phyloP scores from a whole-genome alignment of 768 basidiomycete genomes.

The Daedaleopsis sinensis region DNA sequence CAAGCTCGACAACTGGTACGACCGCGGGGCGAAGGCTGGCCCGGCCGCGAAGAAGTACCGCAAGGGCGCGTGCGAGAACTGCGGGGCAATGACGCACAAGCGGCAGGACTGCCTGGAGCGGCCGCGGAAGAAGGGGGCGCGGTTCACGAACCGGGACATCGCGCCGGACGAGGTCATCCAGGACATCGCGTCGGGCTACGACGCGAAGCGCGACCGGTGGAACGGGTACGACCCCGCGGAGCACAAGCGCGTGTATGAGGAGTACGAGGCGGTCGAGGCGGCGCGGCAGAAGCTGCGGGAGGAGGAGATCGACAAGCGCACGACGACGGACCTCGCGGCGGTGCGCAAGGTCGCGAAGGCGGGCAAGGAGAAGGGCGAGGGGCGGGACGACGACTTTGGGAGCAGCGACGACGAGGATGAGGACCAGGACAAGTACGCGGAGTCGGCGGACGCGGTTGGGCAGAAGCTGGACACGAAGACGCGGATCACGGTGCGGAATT shows the following conservation, averaged over 20 bases:
- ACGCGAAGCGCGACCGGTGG: slow-evolving; percentile 96
- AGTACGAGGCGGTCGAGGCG: slow-evolving; percentile 91
- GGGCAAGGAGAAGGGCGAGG: slow-evolving; percentile 71
- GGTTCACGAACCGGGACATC: slow-evolving; percentile 87
- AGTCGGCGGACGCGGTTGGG: slow-evolving; percentile 95
- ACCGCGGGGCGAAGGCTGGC: slow-evolving; percentile 80
- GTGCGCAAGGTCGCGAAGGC: slow-evolving; percentile 96
- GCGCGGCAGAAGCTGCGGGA: slow-evolving; percentile 90
- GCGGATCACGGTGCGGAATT: slow-evolving; percentile 95
- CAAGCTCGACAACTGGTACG: slow-evolving; percentile 91
- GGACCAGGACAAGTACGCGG: slow-evolving; percentile 98
- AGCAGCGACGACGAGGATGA: slow-evolving; percentile 95
- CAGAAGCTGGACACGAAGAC: slow-evolving; percentile 99
- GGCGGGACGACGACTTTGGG: slow-evolving; percentile 89
- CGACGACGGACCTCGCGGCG: slow-evolving; percentile 87
- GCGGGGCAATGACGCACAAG: slow-evolving; percentile 95
- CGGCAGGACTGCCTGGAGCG: slow-evolving; percentile 92
- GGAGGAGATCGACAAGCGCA: slow-evolving; percentile 98
- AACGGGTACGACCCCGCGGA: slow-evolving; percentile 94
- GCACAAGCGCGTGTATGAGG: slow-evolving; percentile 87
- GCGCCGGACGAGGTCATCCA: slow-evolving; percentile 91
- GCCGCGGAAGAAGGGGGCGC: slow-evolving; percentile 95
- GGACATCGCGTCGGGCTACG: slow-evolving; percentile 76
- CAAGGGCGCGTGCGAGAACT: slow-evolving; percentile 99
- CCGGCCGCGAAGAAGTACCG: slow-evolving; percentile 96